phyloP scores from a whole-genome alignment of 371 early-diverging fungal genomes.

The Haplosporangium sp. region DNA sequence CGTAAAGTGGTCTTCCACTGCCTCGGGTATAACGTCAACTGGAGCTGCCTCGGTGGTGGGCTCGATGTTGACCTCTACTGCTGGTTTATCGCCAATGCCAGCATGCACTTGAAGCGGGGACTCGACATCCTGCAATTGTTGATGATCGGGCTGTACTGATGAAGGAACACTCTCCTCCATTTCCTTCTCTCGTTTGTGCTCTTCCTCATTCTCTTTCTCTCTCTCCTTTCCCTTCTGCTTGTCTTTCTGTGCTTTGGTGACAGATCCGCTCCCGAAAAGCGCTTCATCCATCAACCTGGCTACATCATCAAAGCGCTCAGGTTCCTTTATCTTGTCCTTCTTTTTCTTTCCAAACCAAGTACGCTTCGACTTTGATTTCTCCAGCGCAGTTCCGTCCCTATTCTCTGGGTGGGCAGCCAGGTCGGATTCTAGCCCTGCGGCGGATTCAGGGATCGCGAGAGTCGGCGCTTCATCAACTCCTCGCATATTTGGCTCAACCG shows the following conservation, averaged over 20 bases:
- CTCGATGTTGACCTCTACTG: too few relatives aligned
- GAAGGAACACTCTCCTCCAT: too few relatives aligned
- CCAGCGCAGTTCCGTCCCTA: conserved; percentile 2
- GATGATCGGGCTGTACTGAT: too few relatives aligned
- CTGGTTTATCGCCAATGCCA: too few relatives aligned
- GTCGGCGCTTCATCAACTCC: background rate
- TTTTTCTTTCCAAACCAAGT: conserved; percentile 54
- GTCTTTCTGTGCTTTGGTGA: conserved; percentile 11
- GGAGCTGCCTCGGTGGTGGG: too few relatives aligned
- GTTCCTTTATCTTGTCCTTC: conserved; percentile 25
- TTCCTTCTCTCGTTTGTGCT: too few relatives aligned
- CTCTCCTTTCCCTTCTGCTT: conserved; percentile 13
- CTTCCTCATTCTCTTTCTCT: background rate
- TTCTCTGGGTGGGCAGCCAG: background rate
- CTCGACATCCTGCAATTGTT: too few relatives aligned
- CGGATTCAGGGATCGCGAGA: background rate
- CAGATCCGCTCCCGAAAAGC: conserved; percentile 30
- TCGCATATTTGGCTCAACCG: background rate
- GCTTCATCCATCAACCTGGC: conserved; percentile 51
- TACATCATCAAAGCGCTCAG: conserved; percentile 22
- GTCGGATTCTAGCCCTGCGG: background rate
- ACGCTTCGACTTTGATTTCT: conserved; percentile 42
- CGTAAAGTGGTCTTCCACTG: too few relatives aligned
- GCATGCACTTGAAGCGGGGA: too few relatives aligned
- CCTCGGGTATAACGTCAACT: too few relatives aligned